A percentile compares a stretch with the other conserved stretches of the same genome.
Evolutionary conservation across 225 moss, liverwort and hornwort species (phyloP).

Genomic region (Anthoceros angustus): DNA sequence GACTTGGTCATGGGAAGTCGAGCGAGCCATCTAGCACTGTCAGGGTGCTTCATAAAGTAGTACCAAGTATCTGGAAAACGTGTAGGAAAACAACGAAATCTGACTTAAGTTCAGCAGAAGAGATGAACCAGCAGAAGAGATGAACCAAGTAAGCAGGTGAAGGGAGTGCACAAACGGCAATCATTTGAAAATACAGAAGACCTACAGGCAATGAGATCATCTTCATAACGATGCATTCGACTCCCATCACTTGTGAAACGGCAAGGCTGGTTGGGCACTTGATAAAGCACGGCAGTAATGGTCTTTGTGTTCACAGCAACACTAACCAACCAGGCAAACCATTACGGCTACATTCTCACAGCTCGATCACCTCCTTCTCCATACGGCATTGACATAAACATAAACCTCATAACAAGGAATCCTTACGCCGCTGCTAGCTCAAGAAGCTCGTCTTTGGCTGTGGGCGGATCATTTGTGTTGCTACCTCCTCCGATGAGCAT

Average conservation of each 20-base stretch:
- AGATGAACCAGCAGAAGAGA: not conserved
- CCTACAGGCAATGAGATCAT: constrained; percentile 87
- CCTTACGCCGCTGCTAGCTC: constrained; percentile 75
- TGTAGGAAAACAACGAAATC: not conserved
- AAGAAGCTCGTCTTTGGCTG: constrained; percentile 49
- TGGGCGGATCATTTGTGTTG: constrained; percentile 29
- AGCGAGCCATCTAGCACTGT: constrained; percentile 58
- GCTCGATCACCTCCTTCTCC: not conserved
- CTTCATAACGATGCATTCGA: constrained; percentile 44
- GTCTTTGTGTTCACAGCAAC: constrained; percentile 87
- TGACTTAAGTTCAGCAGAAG: no score
- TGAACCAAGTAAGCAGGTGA: not conserved
- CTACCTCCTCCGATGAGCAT: constrained; percentile 63
- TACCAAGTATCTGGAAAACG: constrained; percentile 57
- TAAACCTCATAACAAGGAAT: constrained; percentile 9
- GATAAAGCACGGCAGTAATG: constrained; percentile 64
- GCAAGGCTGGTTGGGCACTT: constrained; percentile 95
- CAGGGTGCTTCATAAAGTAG: constrained; percentile 41
- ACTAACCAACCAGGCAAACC: constrained; percentile 33
- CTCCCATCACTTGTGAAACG: constrained; percentile 40
- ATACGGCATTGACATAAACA: constrained; percentile 4
- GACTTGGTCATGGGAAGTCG: constrained; percentile 96
- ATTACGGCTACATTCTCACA: constrained; percentile 7
- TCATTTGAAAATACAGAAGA: constrained; percentile 1
- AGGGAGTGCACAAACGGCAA: not conserved